Evolutionary conservation across 495 filamentous ascomycete species (phyloP), one percentile per base, ranked within the genome.

Genomic region (Staphylotrichum tortipilum): DNA sequence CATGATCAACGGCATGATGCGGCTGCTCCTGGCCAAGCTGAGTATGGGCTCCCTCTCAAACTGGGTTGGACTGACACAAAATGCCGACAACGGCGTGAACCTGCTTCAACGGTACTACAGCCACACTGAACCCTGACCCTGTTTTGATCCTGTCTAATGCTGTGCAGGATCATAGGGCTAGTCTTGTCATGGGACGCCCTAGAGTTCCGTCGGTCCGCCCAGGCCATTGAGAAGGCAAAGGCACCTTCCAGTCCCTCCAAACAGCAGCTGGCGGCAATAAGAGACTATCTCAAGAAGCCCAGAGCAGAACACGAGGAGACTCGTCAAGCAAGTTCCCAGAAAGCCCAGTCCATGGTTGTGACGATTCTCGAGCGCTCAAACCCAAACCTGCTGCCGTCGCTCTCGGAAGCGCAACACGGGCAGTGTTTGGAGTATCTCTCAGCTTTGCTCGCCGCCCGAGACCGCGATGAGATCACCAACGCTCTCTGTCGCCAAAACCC

Each of bases 41-140:
- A 79, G 79, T 26, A 62, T 86, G 2, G 75, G 73, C 3, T 75
- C 72, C 1, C 44, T 85, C 14, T 81, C 82, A 8, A 83, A 83
- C 54, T 86, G 81, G 81, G 67, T 85, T 38, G 81, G 82, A 0
- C 40, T 78, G 23, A 84, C 76, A 0, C 68, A 75, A 26, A 74
- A 71, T 17, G 71, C 74, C 7, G 73, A 83, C 50, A 78, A 83
- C 46, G 82, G 82, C 50, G 82, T 84, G 81, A 86, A 85, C 56
- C 47, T 86, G 28, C 58, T 86, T 42, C 82, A 86, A 62, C 14
- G 63, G 55, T n/a, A 17, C 11, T n/a, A n/a, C n/a, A n/a, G n/a
- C n/a, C n/a, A n/a, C n/a, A n/a, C n/a, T n/a, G n/a, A n/a, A n/a
- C n/a, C n/a, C n/a, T n/a, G n/a, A n/a, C n/a, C n/a, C n/a, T n/a